phyloP scores from a whole-genome alignment of 768 basidiomycete genomes.

The Tricholoma hemisulphureum region DNA sequence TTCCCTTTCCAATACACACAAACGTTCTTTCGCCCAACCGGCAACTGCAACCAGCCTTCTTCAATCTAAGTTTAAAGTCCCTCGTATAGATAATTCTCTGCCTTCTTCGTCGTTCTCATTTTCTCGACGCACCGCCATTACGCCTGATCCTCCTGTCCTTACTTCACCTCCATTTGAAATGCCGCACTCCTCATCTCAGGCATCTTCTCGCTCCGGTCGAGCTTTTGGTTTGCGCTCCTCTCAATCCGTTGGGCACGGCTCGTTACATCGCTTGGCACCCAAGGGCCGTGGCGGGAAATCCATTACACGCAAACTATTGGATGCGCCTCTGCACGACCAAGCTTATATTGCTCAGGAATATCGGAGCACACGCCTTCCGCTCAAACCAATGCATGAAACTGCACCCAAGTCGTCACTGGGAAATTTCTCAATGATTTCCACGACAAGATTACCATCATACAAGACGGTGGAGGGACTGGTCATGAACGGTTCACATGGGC shows the following conservation, averaged over 20 bases:
- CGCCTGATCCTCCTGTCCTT: slow-evolving; percentile 1
- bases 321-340: slow-evolving; percentile 35
- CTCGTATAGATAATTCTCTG: slow-evolving; percentile 25
- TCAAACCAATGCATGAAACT: slow-evolving; percentile 32
- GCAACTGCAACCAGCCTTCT: slow-evolving; percentile 23
- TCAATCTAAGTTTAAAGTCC: slow-evolving; percentile 25
- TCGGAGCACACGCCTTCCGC: slow-evolving; percentile 27
- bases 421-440: slow-evolving; percentile 34
- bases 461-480: slow-evolving; percentile 29
- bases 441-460: slow-evolving; percentile 32
- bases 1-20: slow-evolving; percentile 27
- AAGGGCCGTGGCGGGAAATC: slow-evolving; percentile 9
- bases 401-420: slow-evolving; percentile 42
- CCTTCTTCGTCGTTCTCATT: slow-evolving; percentile 20
- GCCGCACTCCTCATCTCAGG: slow-evolving; percentile 19
- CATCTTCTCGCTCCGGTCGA: slow-evolving; percentile 1
- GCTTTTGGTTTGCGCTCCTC: slow-evolving; percentile 7
- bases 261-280: slow-evolving; percentile 16
- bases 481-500: slow-evolving; percentile 18
- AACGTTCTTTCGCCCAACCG: slow-evolving; percentile 48
- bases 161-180: slow-evolving; percentile 25
- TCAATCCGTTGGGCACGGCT: slow-evolving; percentile 10
- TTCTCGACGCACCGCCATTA: slow-evolving; percentile 17
- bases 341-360: slow-evolving; percentile 33
- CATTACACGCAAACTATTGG: slow-evolving; percentile 17